phyloP scores from a whole-genome alignment of 441 rosid species.

The Populus tomentosa region DNA sequence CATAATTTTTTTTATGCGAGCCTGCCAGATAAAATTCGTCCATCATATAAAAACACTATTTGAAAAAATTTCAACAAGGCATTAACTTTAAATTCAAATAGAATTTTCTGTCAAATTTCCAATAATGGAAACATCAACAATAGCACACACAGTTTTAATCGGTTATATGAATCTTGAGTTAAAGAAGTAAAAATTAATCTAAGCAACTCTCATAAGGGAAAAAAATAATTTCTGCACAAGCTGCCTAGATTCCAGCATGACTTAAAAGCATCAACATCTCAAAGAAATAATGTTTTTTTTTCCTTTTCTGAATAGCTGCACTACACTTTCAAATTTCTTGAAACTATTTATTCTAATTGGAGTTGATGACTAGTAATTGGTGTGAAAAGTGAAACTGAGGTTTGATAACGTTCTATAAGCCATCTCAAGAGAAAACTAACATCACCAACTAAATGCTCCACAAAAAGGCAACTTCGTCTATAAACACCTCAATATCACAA shows the following conservation, averaged over 20 bases:
- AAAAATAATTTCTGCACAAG: neutral
- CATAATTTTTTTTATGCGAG: conserved; percentile 93
- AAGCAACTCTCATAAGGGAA: neutral
- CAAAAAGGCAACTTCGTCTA: too few species aligned
- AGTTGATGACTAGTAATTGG: neutral
- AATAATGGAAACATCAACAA: neutral
- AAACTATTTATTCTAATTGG: neutral
- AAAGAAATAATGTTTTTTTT: neutral
- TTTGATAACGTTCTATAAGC: too few species aligned
- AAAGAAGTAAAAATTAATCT: neutral
- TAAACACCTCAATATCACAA: neutral
- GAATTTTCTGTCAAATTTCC: neutral
- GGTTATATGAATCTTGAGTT: neutral
- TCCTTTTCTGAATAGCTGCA: neutral
- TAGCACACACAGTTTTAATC: neutral
- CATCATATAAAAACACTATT: conserved; percentile 8
- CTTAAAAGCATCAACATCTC: neutral
- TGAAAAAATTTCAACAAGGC: neutral
- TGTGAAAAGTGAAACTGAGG: neutral
- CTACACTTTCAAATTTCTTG: neutral
- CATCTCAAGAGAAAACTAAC: too few species aligned
- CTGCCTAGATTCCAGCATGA: neutral
- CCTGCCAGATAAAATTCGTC: conserved; percentile 43
- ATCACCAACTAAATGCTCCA: too few species aligned
- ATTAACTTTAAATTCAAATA: neutral